Evolutionary conservation across 257 asterid genomes (phyloP), one percentile per base, ranked within the genome.

Genomic region (Petunia axillaris): DNA sequence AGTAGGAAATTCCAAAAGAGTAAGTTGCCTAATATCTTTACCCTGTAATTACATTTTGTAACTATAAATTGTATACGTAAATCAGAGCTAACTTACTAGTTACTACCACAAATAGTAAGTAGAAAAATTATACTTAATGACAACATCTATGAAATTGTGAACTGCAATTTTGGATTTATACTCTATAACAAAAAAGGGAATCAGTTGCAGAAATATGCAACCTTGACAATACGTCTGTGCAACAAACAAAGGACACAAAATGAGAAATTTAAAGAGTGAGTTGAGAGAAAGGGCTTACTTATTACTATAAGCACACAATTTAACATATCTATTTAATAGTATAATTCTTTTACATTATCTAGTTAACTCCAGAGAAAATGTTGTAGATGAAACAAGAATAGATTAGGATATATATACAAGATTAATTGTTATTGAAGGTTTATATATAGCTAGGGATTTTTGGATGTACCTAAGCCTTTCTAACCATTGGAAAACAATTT

Each of bases 1-100:
- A 71, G 25, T 71, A 71, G 1, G 59, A 48, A 71, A 71, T 25
- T 71, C 77, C n/a, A 25, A 71, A 48, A 48, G 40, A 10, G 60
- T 25, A 46, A 71, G 2, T 48, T 71, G 43, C 10, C 5, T 71
- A 4, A 71, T 16, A 71, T 10, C 75, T 1, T 57, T 57, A 1
- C 0, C 63, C 63, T 57, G 14, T 57, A 4, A 57, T 57, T 57
- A 4, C 16, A 57, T 15, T 57, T 55, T 8, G 1, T 14, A 14
- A 13, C 25, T 55, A 3, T 14, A 14, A 14, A 48, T 6, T 48
- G 53, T 48, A 48, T 48, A 48, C 53, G 53, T 5, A 48, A 0
- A 5, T 48, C 53, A 59, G 35, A 71, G 13, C 35, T 50, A 46
- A 16, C 4, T 46, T 1, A 52, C 16, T 73, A 73, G 39, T 16